phyloP scores from a whole-genome alignment of 2,329 filamentous ascomycete species.

The Fusarium tricinctum region DNA sequence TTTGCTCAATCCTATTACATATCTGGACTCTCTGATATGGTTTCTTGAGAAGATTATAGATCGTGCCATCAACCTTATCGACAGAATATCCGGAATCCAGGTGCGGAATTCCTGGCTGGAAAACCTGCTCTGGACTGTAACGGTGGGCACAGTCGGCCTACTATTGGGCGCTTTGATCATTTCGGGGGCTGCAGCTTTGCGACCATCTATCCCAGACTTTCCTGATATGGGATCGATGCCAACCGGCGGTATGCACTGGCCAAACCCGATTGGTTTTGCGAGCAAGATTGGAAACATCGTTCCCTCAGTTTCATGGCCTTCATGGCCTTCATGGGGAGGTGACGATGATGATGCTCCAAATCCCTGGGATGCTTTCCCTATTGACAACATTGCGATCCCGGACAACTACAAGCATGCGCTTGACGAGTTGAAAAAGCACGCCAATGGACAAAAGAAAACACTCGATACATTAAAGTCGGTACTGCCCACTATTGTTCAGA shows the following conservation, averaged over 20 bases:
- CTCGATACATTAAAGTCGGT: conserved; percentile 61
- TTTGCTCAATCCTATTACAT: conserved; percentile 53
- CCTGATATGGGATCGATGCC: conserved; percentile 20
- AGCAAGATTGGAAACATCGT: conserved; percentile 44
- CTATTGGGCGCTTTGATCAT: conserved; percentile 7
- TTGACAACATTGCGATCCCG: conserved; percentile 39
- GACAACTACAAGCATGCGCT: conserved; percentile 52
- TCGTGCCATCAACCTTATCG: conserved; percentile 31
- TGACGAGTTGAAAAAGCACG: conserved; percentile 49
- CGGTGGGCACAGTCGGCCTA: conserved; percentile 11
- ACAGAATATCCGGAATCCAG: conserved; percentile 26
- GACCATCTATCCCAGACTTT: conserved; percentile 12
- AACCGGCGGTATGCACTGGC: conserved; percentile 22
- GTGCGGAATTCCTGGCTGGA: conserved; percentile 1
- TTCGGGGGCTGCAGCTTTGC: not conserved
- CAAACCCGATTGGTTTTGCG: conserved; percentile 27
- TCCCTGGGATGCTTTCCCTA: conserved; percentile 24
- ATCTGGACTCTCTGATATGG: conserved; percentile 48
- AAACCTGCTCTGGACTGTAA: not conserved
- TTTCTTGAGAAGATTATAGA: conserved; percentile 43
- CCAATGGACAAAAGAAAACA: conserved; percentile 55
- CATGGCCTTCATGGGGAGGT: conserved; percentile 45
- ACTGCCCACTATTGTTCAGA: conserved; percentile 70
- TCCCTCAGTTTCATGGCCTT: conserved; percentile 50
- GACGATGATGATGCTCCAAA: conserved; percentile 34